These are phyloP conservation scores for Dacryopinax primogenitus DNA, from an alignment of 768 basidiomycete species.

Conservation along the genomic window DNA sequence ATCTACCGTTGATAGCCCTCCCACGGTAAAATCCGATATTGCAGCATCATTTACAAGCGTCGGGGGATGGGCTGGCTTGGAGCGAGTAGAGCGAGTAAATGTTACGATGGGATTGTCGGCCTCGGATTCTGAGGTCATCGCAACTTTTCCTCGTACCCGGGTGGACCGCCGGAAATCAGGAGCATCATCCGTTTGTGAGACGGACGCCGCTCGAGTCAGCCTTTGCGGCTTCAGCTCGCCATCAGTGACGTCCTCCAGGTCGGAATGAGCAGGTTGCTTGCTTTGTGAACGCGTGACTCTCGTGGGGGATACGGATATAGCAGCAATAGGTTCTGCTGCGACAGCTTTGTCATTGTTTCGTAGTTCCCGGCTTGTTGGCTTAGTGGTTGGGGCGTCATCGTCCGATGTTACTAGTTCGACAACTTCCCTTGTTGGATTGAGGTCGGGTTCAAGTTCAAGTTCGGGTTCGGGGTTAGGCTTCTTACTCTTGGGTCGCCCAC, in stretches of 20 bases:
- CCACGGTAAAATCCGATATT: neutral
- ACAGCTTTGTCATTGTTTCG: too few relatives aligned
- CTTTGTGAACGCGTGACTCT: neutral
- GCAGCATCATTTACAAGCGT: neutral
- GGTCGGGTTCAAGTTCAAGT: too few relatives aligned
- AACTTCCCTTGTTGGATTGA: too few relatives aligned
- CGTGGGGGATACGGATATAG: neutral
- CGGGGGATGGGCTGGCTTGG: neutral
- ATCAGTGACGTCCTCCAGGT: neutral
- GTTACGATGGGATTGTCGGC: neutral
- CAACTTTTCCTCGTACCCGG: neutral
- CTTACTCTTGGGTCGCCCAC: slow-evolving; percentile 9
- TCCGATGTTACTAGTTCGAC: neutral
- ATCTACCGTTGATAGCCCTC: neutral
- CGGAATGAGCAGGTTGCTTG: neutral
- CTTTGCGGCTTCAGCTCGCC: neutral
- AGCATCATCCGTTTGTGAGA: neutral
- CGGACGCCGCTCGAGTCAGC: neutral
- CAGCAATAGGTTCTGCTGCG: too few relatives aligned
- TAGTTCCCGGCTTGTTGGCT: neutral
- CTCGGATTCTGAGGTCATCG: neutral
- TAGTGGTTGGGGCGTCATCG: neutral
- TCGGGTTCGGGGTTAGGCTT: neutral
- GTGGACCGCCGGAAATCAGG: neutral
- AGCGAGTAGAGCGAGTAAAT: neutral